Evolutionary conservation across 495 filamentous ascomycete species (phyloP).

Genomic region (Tirmania nivea): DNA sequence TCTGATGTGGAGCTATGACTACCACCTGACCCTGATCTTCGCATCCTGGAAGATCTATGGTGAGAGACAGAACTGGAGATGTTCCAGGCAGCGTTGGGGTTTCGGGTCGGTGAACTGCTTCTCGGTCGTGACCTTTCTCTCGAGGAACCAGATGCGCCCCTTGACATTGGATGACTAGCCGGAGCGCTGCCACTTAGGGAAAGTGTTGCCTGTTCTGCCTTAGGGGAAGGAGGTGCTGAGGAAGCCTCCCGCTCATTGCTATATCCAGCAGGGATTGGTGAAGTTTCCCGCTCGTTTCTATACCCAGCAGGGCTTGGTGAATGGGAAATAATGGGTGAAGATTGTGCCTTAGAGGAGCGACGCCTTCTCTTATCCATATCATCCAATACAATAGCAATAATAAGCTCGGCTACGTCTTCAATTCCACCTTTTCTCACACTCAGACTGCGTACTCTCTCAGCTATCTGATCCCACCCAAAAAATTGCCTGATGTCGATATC

Average conservation of each 20-base stretch:
- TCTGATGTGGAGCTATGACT: slow-evolving; percentile 40
- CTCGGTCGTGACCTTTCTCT: slow-evolving; percentile 29
- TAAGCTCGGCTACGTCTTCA: slow-evolving; percentile 72
- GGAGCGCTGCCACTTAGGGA: slow-evolving; percentile 11
- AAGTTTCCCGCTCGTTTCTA: slow-evolving; percentile 4
- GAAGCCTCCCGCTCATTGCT: slow-evolving; percentile 4
- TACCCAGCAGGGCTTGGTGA: slow-evolving; percentile 6
- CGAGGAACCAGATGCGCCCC: slow-evolving; percentile 29
- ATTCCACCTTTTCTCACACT: slow-evolving; percentile 71
- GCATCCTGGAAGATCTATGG: slow-evolving; percentile 43
- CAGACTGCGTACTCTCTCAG: slow-evolving; percentile 74
- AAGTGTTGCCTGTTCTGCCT: slow-evolving; percentile 5
- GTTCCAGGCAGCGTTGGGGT: slow-evolving; percentile 45
- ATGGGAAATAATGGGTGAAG: slow-evolving; percentile 37
- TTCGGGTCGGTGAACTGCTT: slow-evolving; percentile 58
- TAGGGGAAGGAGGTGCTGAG: slow-evolving; percentile 16
- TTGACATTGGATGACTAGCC: slow-evolving; percentile 23
- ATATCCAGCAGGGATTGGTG: slow-evolving; percentile 4
- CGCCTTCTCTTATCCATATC: slow-evolving; percentile 82
- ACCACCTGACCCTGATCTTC: slow-evolving; percentile 72
- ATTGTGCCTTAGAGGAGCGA: slow-evolving; percentile 63
- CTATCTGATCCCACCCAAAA: slow-evolving; percentile 83
- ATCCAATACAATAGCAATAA: slow-evolving; percentile 83
- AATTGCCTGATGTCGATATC: slow-evolving; percentile 93
- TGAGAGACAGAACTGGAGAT: slow-evolving; percentile 35